phyloP scores from a whole-genome alignment of 2,329 filamentous ascomycete species.

The Allantophomopsis cytisporea region DNA sequence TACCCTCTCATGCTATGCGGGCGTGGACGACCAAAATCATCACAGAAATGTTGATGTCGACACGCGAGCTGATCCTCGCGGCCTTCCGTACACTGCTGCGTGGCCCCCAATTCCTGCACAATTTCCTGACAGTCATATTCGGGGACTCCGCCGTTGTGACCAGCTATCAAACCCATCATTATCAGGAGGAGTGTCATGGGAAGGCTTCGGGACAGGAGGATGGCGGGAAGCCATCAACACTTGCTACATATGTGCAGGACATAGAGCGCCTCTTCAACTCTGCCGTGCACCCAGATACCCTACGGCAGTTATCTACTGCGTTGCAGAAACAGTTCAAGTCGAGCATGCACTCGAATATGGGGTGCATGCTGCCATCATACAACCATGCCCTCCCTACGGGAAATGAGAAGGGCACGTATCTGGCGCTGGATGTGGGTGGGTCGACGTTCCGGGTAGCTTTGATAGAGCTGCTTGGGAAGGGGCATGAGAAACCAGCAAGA shows the following conservation, averaged over 20 bases:
- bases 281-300: slow-evolving; percentile 28
- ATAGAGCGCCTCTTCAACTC: slow-evolving; percentile 32
- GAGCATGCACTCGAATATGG: slow-evolving; percentile 33
- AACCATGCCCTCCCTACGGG: slow-evolving; percentile 51
- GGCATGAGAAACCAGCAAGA: slow-evolving; percentile 26
- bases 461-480: slow-evolving; percentile 40
- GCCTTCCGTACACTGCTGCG: too few species aligned
- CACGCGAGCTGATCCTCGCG: too few species aligned
- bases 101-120: too few species aligned
- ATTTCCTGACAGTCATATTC: too few species aligned
- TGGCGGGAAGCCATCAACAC: too few species aligned
- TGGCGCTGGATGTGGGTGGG: slow-evolving; percentile 56
- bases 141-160: too few species aligned
- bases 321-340: slow-evolving; percentile 42
- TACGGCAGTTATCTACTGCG: slow-evolving; percentile 31
- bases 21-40: too few species aligned
- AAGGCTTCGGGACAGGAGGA: slow-evolving; percentile 25
- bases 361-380: slow-evolving; percentile 54
- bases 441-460: slow-evolving; percentile 53
- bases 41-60: too few species aligned
- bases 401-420: slow-evolving; percentile 40
- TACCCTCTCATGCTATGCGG: too few species aligned
- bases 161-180: background rate
- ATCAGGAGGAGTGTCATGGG: slow-evolving; percentile 39
- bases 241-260: too few species aligned